Percentiles rank a stretch among this genome's conserved stretches.
phyloP scores from a whole-genome alignment of 805 yeast species.

The Suhomyces pyralidae region DNA sequence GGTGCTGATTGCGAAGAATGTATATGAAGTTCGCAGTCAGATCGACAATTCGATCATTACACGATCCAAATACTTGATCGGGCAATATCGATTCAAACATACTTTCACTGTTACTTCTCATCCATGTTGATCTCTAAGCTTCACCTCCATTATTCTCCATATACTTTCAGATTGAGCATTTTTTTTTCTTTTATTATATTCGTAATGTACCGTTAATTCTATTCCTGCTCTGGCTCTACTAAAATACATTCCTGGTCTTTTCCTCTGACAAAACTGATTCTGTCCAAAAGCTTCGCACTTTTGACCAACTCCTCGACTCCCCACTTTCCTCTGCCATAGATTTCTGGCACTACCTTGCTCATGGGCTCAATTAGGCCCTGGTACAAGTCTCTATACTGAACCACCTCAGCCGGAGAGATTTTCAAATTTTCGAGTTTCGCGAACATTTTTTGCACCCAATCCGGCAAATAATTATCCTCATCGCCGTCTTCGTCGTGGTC shows the following conservation, averaged over 20 bases:
- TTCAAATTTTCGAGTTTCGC: slow-evolving; percentile 30
- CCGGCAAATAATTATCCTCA: slow-evolving; percentile 43
- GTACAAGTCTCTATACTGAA: slow-evolving; percentile 53
- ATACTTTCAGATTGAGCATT: no score
- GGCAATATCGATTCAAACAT: no score
- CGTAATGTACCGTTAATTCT: no score
- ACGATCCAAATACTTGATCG: no score
- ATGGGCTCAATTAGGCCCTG: slow-evolving; percentile 51
- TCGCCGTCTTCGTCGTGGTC: slow-evolving; percentile 16
- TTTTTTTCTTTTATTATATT: no score
- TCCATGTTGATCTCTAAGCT: no score
- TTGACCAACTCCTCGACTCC: slow-evolving; percentile 45
- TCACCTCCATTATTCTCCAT: no score
- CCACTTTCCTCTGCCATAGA: slow-evolving; percentile 52
- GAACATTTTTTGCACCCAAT: slow-evolving; percentile 47
- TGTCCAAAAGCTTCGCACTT: slow-evolving; percentile 53
- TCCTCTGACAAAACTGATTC: slow-evolving; percentile 46
- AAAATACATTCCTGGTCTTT: slow-evolving; percentile 43
- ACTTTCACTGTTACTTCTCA: no score
- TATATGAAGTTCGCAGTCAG: no score
- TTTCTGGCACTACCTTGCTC: slow-evolving; percentile 51
- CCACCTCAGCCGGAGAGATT: slow-evolving; percentile 51
- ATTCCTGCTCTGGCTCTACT: slow-evolving; percentile 17
- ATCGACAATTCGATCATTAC: no score
- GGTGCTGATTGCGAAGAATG: no score